A percentile compares a stretch with the other conserved stretches of the same genome.
Conservation (phyloP, 805 yeast species). For the Maudiozyma serrabonitensis region DNA sequence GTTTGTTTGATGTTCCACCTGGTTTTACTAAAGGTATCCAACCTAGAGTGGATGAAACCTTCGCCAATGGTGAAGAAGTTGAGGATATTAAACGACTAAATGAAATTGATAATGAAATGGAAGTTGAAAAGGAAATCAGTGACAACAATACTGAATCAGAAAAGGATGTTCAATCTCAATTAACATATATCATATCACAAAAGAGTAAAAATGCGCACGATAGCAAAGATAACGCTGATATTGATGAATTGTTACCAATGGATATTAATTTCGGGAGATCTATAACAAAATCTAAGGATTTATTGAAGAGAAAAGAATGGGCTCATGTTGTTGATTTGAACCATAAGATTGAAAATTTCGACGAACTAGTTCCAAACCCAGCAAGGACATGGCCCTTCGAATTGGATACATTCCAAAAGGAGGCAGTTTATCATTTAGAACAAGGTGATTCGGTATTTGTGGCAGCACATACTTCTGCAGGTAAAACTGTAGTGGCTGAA, state of each 20-base stretch:
- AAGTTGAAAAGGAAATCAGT: constrained; percentile 31
- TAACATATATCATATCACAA: background rate
- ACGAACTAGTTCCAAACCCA: constrained; percentile 83
- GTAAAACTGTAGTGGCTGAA: constrained; percentile 96
- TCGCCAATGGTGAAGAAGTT: constrained; percentile 6
- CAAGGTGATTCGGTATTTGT: constrained; percentile 98
- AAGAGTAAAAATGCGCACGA: constrained; percentile 8
- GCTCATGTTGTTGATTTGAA: constrained; percentile 90
- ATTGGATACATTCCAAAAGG: constrained; percentile 90
- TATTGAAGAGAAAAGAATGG: constrained; percentile 54
- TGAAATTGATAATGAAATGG: constrained; percentile 27
- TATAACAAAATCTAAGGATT: constrained; percentile 13
- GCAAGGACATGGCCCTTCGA: constrained; percentile 94
- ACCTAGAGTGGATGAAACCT: constrained; percentile 8
- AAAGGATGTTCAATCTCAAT: constrained; percentile 4
- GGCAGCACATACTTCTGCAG: constrained; percentile 98
- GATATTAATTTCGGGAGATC: constrained; percentile 40
- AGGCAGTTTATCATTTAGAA: constrained; percentile 91
- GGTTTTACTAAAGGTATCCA: constrained; percentile 70
- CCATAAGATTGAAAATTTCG: constrained; percentile 73
- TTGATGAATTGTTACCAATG: constrained; percentile 42
- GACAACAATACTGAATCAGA: constrained; percentile 12
- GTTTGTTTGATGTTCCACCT: constrained; percentile 74
- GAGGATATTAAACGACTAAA: constrained; percentile 20
- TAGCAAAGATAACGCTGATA: constrained; percentile 17